Evolutionary conservation across 2,329 filamentous ascomycete species (phyloP), one percentile per base, ranked within the genome.

Genomic region (Pleomassaria siparia): DNA sequence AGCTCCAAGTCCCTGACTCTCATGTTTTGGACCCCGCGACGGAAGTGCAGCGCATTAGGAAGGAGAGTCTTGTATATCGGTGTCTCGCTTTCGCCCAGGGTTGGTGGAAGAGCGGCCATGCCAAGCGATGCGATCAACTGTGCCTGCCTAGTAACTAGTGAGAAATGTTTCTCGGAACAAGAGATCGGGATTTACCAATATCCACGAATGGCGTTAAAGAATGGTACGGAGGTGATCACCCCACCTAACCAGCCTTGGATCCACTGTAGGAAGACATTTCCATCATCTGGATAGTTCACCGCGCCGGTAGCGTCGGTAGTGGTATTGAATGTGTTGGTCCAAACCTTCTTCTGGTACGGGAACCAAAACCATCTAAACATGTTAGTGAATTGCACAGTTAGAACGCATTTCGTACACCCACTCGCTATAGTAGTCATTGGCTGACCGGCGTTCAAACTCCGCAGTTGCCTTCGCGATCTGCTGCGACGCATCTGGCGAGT

Each of bases 341-440:
- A 77, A 4, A 70, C 67, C 33, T 73, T 64, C 41, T 72, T 65
- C 16, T 72, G 71, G 45, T 75, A 76, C 0, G 76, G 71, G 49
- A 78, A 79, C 32, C 76, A 79, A 54, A 79, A 79, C 74, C 74
- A 78, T 52, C 47, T 54, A 33, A 13, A n/a, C n/a, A n/a, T 12
- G 18, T 44, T 7, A 44, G 24, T 15, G 35, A 10, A 35, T 29
- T 33, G 22, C 9, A 32, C 21, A 16, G 25, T 21, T 30, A 36
- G 10, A 6, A 11, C 35, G 13, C 18, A 39, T 13, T 39, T 6
- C 7, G 3, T 11, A 30, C 2, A 44, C 53, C 47, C 42, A 54
- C 52, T 79, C 76, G 18, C 66, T 60, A 45, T 78, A 78, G 50
- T 75, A 78, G 40, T 72, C 66, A 24, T 73, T 67, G 0, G 57